Conservation (phyloP, 345 rosid genomes). For the Pistacia atlantica region DNA sequence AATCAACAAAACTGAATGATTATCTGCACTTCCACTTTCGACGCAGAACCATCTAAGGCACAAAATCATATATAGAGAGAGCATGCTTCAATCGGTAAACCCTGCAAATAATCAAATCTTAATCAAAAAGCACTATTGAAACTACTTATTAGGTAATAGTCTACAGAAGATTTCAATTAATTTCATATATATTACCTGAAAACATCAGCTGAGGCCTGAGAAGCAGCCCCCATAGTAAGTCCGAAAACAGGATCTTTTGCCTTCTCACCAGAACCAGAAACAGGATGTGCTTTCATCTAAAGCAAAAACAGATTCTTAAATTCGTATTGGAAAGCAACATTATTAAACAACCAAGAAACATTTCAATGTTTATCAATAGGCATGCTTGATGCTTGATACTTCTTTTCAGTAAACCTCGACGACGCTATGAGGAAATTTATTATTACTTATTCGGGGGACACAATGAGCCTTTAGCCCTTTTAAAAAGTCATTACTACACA, state of each 20-base stretch:
- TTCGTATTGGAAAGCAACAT: slow-evolving; percentile 30
- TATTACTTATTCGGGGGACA: too few relatives aligned
- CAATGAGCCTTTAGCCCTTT: too few relatives aligned
- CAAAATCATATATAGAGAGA: slow-evolving; percentile 51
- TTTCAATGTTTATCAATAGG: too few relatives aligned
- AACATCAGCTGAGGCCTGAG: slow-evolving; percentile 71
- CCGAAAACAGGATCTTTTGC: slow-evolving; percentile 94
- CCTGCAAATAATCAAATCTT: slow-evolving; percentile 55
- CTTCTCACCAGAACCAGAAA: slow-evolving; percentile 64
- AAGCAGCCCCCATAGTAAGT: slow-evolving; percentile 77
- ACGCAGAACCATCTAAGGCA: slow-evolving; percentile 93
- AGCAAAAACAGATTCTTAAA: too few relatives aligned
- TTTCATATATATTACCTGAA: slow-evolving; percentile 54
- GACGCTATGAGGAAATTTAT: too few relatives aligned
- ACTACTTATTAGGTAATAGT: neutral
- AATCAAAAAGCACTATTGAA: slow-evolving; percentile 29
- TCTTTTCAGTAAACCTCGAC: too few relatives aligned
- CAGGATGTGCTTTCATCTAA: slow-evolving; percentile 60
- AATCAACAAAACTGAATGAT: slow-evolving; percentile 65
- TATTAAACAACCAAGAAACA: neutral
- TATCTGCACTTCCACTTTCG: slow-evolving; percentile 65
- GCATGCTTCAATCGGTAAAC: slow-evolving; percentile 53
- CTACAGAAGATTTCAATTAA: neutral
- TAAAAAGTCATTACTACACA: neutral
- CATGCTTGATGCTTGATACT: too few relatives aligned